Base-by-base conservation (phyloP, 345 rosid genomes). In the Moringa oleifera region DNA sequence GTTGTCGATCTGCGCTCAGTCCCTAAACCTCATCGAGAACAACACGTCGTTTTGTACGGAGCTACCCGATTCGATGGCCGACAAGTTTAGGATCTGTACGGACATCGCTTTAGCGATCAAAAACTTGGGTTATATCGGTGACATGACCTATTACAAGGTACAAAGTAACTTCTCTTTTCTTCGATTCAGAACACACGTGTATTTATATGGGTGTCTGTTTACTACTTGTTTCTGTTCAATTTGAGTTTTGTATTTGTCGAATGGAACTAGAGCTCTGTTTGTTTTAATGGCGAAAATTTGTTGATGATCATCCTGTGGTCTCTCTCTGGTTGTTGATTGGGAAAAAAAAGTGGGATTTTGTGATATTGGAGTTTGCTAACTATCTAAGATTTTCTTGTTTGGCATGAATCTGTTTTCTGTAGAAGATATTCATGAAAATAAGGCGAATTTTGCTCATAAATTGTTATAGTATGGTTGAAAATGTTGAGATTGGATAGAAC, bases 121-220 rank as follows among this genome's bases (percentile, higher is more conserved):
- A 72, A 77, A 77, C 57, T 73, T 86, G 33, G 91, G 96, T 52
- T 91, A 77, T 67, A 61, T 73, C 53, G 82, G 79, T 37, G 96
- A 88, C 51, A 28, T 83, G 67, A 83, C 65, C 75, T 86, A 82
- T 71, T 65, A 77, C 49, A 81, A 82, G 98, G 96, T 89, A 73
- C 23, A 45, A 15, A 22, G n/a, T n/a, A n/a, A n/a, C n/a, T n/a
- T n/a, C n/a, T n/a, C n/a, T 6, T 1, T 50, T 53, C 53, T 55
- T 23, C 55, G 46, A 47, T 53, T 0, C 25, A 23, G 37, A 20
- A n/a, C 25, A 17, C 47, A 15, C 20, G 37, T 33, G 37, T 11
- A 4, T 11, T 33, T 33, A 33, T 4, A 33, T 33, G 5, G 37
- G 37, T 11, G 37, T 33, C 5, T 33, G n/a, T n/a, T n/a, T n/a